Evolutionary conservation across 1,284 basidiomycete genomes (phyloP), one percentile per base, ranked within the genome.

Genomic region (Golubevia sp.): DNA sequence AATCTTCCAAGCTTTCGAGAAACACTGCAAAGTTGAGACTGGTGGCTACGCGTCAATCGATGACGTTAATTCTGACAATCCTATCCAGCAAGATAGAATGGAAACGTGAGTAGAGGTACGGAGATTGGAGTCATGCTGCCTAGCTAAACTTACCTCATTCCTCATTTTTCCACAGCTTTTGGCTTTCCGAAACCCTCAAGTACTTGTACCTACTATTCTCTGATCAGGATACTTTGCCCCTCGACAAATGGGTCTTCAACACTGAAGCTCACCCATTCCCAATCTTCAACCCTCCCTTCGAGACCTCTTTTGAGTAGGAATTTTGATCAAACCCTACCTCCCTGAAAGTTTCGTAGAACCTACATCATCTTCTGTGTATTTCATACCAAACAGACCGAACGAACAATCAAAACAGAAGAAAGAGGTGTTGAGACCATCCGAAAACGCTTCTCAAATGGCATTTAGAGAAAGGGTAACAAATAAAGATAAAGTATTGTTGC

Each of bases 121-220:
- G n/a, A n/a, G n/a, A n/a, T n/a, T n/a, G n/a, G n/a, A n/a, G n/a
- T n/a, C n/a, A n/a, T n/a, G 48, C n/a, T 49, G 15, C 48, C 48
- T 49, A 1, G 18, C 20, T 49, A 18, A 49, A 49, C 48, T 23
- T 49, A 23, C 18, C 48, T 23, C 18, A 49, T n/a, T n/a, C n/a
- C n/a, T n/a, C n/a, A n/a, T 27, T 6, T 3, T 18, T 20, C n/a
- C 34, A 38, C 53, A 72, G 68, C 8, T 82, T 82, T 55, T 82
- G 79, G 79, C 83, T 91, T 89, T 85, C 83, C 89, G 94, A 97
- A 85, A 97, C 94, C 3, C 85, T 98, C 62, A 98, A 99, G 84
- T 99, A 99, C 84, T 86, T 99, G 49, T 97, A 92, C 80, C 85
- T 98, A 66, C 85, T 97, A 3, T 98, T 97, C 81, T 89, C 90